Evolutionary conservation across 2,329 filamentous ascomycete genomes (phyloP).

Genomic region (Malbranchea zuffiana): DNA sequence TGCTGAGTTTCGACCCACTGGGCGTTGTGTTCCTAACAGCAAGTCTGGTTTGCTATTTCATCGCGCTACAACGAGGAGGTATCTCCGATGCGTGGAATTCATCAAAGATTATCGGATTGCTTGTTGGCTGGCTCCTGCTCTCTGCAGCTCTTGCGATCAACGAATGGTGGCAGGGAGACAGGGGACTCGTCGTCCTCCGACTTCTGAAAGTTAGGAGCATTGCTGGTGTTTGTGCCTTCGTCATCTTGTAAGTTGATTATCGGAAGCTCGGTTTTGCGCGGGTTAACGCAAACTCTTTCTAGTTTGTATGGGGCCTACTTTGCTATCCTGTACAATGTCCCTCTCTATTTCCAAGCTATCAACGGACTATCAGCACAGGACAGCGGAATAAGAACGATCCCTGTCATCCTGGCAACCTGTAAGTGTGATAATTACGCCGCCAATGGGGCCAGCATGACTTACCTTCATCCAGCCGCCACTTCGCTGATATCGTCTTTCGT

Average conservation of each 20-base stretch:
- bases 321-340: constrained; percentile 39
- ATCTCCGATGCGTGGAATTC: constrained; percentile 36
- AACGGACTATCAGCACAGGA: background rate
- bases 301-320: constrained; percentile 32
- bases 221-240: constrained; percentile 32
- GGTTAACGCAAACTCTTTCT: no score
- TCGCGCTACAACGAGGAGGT: constrained; percentile 41
- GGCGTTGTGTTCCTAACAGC: constrained; percentile 39
- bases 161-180: constrained; percentile 30
- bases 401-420: constrained; percentile 23
- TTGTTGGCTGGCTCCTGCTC: constrained; percentile 43
- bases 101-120: constrained; percentile 38
- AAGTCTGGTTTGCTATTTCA: constrained; percentile 36
- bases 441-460: no score
- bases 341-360: constrained; percentile 25
- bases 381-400: constrained; percentile 2
- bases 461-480: background rate
- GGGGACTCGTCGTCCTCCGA: constrained; percentile 36
- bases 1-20: constrained; percentile 29
- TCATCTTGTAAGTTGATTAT: no score
- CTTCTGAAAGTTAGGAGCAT: constrained; percentile 34
- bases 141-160: constrained; percentile 31
- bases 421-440: no score
- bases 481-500: background rate
- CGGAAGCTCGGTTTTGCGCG: no score